phyloP scores from a whole-genome alignment of 345 rosid species.

The Heritiera littoralis region DNA sequence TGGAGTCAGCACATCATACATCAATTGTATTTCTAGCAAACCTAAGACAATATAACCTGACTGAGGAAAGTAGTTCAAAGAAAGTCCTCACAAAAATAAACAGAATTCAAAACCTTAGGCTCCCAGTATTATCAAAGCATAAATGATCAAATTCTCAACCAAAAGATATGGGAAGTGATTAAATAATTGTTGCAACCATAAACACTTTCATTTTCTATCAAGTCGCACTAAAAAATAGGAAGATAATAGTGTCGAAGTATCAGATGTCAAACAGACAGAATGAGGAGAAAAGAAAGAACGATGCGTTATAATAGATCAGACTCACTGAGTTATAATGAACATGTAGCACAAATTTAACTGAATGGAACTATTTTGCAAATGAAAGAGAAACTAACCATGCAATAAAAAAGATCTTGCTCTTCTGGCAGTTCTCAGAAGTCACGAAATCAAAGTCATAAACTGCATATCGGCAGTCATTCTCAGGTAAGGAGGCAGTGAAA shows the following conservation, averaged over 20 bases:
- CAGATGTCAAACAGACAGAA: background rate
- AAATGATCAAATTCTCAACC: background rate
- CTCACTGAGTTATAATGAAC: background rate
- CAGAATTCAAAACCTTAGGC: background rate
- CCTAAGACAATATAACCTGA: background rate
- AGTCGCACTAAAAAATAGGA: background rate
- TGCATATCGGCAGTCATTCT: slow-evolving; percentile 77
- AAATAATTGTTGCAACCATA: background rate
- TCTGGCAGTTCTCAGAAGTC: slow-evolving; percentile 74
- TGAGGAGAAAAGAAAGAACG: background rate
- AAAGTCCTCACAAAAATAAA: background rate
- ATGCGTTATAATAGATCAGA: background rate
- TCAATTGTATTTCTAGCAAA: background rate
- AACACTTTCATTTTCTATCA: background rate
- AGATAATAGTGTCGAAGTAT: background rate
- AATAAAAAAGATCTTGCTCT: slow-evolving; percentile 81
- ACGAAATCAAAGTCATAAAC: slow-evolving; percentile 72
- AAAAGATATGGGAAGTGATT: background rate
- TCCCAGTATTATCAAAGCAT: background rate
- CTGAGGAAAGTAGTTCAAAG: background rate
- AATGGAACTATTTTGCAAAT: background rate
- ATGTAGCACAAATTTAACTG: slow-evolving; percentile 7
- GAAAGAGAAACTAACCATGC: slow-evolving; percentile 53
- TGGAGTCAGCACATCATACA: background rate
- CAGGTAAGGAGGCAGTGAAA: slow-evolving; percentile 70